Base-by-base conservation (phyloP, 2,329 filamentous ascomycete species). In the Colletotrichum simmondsii region DNA sequence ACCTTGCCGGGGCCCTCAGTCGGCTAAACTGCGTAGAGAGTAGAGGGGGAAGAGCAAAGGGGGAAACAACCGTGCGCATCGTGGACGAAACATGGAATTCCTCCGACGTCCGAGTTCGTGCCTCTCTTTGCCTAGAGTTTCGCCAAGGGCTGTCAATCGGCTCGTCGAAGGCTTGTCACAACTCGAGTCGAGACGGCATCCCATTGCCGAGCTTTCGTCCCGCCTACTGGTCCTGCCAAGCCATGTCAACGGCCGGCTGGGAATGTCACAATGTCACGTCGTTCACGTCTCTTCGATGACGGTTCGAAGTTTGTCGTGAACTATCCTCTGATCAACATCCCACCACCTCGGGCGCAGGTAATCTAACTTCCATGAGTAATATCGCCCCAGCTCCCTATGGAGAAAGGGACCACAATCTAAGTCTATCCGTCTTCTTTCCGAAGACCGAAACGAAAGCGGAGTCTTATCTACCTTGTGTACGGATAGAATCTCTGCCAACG, bases 131-230 rank as follows among this genome's bases (percentile, higher is more conserved):
- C 26, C 61, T 26, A 71, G 66, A 65, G 35, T 52, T 58, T 56
- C 53, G 71, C 71, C 71, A 73, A 73, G 71, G 59, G 35, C 66
- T 73, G 71, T 65, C 71, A 73, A 56, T 46, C 52, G 52, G 32
- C 66, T 70, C n/a, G 71, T 65, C 61, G 54, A 73, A 65, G 70
- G 71, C 66, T 73, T 71, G 66, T 73, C 52, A 65, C 61, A 32
- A 57, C 46, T 35, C 56, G 61, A 71, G 22, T 65, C 60, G 66
- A 61, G 71, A 71, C 71, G 66, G 60, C 56, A 30, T 71, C n/a
- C 32, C 26, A n/a, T 52, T 65, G 49, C 56, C 61, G 67, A 71
- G n/a, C 61, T 73, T 73, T 73, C 71, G 61, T 73, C 71, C 66
- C 66, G 60, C 71, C 56, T 52, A 37, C 56, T 61, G 22, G 37